Base-by-base conservation (phyloP, 2,329 filamentous ascomycete species). In the Simplicillium sp. region DNA sequence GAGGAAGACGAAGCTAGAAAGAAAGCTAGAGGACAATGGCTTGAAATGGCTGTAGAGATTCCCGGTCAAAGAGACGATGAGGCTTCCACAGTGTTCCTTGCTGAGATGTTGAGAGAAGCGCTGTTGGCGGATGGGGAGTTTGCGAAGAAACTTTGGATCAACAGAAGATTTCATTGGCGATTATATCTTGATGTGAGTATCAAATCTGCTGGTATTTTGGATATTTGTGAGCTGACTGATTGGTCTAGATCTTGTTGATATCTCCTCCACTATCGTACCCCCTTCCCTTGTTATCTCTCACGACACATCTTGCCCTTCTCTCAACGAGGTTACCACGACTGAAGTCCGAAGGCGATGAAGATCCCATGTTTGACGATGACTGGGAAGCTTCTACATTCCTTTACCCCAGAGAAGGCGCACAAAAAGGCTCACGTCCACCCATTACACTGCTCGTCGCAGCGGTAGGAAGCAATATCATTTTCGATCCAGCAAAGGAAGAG, bases 291-390 rank as follows among this genome's bases (percentile, higher is more conserved):
- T 80, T 98, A 34, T 95, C 88, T 28, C 75, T 97, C 44, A 94
- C 92, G 15, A 90, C 87, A 37, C 89, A 98, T 59, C 82, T 98
- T 45, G 92, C 92, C 3, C 83, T 98, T 36, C 80, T 96, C 46
- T 82, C 86, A 25, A 90, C 92, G 7, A 81, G 84, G 48, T 72
- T 97, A 3, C 92, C 92, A 7, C 76, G 80, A 18, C 71, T 96
- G 39, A 87, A 87, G 58, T 96, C 89, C 2, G 85, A 94, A 60
- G 77, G 78, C 43, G 90, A 97, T 64, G 92, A 98, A 66, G 92
- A 98, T 53, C 92, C 92, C 11, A 81, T 96, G 57, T 98, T 98
- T 64, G 84, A 96, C 66, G 92, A 98, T 64, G 92, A 98, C 66
- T 98, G 92, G 92, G 87, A 84, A 48, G 84, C 84, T 13, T 81